Evolutionary conservation across 2,329 filamentous ascomycete genomes (phyloP), one percentile per base, ranked within the genome.

Genomic region (Colletotrichum falcatum): DNA sequence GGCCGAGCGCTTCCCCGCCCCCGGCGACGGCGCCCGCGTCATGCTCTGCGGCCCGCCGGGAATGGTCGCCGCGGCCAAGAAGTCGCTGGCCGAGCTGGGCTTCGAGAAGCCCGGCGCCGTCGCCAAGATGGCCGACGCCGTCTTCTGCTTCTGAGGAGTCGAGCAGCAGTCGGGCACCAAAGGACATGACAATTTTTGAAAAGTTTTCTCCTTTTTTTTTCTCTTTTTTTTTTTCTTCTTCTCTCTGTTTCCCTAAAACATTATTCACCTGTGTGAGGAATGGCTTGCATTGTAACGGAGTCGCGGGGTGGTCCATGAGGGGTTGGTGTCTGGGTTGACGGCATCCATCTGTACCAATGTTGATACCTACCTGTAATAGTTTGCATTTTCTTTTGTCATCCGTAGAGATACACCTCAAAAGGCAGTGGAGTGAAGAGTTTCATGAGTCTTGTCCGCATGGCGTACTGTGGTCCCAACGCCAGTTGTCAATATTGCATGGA

Each of bases 31-130:
- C 18, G 82, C 82, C 2, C 90, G 88, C 76, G 76, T 89, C 9
- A 80, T 90, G 80, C 78, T 91, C 1, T 91, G 89, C 73, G 89
- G 89, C 0, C 89, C 89, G 0, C 89, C 89, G 0, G 85, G 84
- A 0, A 88, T 91, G 87, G 79, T 91, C 2, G 85, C 85, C 54
- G 87, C 86, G 0, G 82, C 84, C 18, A 90, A 89, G 80, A 86
- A 83, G 74, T 79, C 78, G 9, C 75, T 89, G 71, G 79, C 78
- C 0, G 79, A 79, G 12, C 66, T 90, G 44, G 88, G 88, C 0
- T 90, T 85, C 71, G 78, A 86, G 71, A 79, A 82, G 64, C 85
- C 87, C 0, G 84, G 85, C 0, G 79, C 84, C 0, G 79, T 85
- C 6, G 78, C 83, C 1, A 89, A 87, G 77, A 85, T 86, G 77